Evolutionary conservation across 2,329 filamentous ascomycete species (phyloP), one percentile per base, ranked within the genome.

Genomic region (Cordyceps tenuipes): DNA sequence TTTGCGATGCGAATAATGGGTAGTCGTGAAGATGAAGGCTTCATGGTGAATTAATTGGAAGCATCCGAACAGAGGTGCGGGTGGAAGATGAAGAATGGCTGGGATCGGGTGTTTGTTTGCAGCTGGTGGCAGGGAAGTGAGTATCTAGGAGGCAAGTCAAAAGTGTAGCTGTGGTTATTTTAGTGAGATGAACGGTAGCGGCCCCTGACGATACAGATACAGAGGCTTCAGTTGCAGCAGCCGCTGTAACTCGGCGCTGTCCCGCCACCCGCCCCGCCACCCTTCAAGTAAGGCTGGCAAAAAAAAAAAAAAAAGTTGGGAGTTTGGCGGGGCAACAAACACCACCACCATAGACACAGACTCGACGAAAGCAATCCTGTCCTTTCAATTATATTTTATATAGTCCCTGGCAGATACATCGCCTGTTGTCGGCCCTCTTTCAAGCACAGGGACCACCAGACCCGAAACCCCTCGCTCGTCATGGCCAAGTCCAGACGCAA

Each of bases 1-100:
- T 91, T 86, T 68, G 81, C 70, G 68, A 96, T 91, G 67, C 79
- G 79, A 64, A 96, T 82, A 62, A 92, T 79, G 46, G 88, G 86
- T 23, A 76, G 73, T 61, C 73, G 74, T 62, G 70, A 65, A 19
- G 68, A 64, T 17, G 73, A 64, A 43, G 72, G 71, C 72, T 77
- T 79, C 63, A 68, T 68, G 55, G 59, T 72, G 63, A 61, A 5
- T 26, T 64, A 64, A 70, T 66, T 66, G 62, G 57, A 26, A 17
- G 49, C 49, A 72, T 64, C 34, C 17, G 46, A 63, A 68, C 65
- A 65, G 62, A 54, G 43, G 6, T 12, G 43, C 21, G 5, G 29
- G 19, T 21, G 9, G n/a, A 21, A 19, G 43, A 21, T 46, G 43
- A 4, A 21, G 17, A 7, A 21, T 26, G 15, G 51, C 3, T 36